Base-by-base conservation (phyloP, 2,329 filamentous ascomycete genomes). In the Calonectria fujianensis region DNA sequence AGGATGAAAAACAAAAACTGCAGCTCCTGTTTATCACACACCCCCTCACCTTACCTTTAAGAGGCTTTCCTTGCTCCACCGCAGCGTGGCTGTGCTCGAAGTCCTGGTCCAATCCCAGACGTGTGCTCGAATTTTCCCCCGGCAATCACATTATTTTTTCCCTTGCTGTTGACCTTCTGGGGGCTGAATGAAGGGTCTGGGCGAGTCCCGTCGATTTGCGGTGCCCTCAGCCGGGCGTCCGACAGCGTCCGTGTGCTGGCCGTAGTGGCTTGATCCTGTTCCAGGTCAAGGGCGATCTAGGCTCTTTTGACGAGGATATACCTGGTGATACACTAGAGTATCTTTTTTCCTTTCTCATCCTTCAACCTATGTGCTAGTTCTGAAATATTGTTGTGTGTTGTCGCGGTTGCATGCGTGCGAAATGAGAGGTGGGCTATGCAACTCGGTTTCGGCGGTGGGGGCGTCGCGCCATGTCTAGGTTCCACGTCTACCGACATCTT, bases 391-490 rank as follows among this genome's bases (percentile, higher is more conserved):
- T 8, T 8, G 18, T 39, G 31, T n/a, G 48, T 48, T 27, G 24
- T 51, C 31, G 37, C 29, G 32, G 31, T 39, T 51, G 16, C 20
- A 31, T 48, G 52, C 24, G 24, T 32, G 39, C 16, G 63, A 67
- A 72, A 72, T 72, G 69, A 54, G 45, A 39, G 54, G 70, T 68
- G 70, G 70, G 64, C 70, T 72, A 72, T 72, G 70, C 54, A 69
- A 37, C n/a, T 54, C 57, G 57, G 32, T 63, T 18, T 48, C 16
- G 45, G 45, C 20, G 29, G 39, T 7, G 29, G 69, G 51, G 61
- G 18, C 31, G 24, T 14, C 16, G 51, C 20, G 10, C 45, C 29
- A 29, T 16, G 51, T 29, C 24, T 27, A 8, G 45, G 59, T 69
- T 61, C 66, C 72, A 52, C 39, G 67, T 31, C 54, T 48, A 18